These are phyloP conservation scores for Neonectria coccinea DNA, from an alignment of 2,329 filamentous ascomycete species.

Conservation along the genomic window DNA sequence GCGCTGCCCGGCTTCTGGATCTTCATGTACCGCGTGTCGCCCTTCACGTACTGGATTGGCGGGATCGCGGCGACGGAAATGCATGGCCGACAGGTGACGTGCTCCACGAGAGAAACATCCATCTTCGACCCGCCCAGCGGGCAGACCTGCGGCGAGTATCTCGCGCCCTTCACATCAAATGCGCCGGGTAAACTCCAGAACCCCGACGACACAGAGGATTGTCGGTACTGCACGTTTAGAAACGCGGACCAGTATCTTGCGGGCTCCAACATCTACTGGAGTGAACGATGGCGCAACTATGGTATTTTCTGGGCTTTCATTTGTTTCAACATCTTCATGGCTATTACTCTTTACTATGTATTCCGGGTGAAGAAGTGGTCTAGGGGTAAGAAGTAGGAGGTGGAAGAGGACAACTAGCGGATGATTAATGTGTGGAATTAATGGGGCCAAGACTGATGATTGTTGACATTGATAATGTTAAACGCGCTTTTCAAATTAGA, in stretches of 20 bases:
- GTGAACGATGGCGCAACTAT: slow-evolving; percentile 75
- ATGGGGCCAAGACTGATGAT: no score
- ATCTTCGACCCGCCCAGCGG: slow-evolving; percentile 73
- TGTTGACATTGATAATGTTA: no score
- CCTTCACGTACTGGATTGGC: slow-evolving; percentile 76
- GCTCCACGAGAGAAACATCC: slow-evolving; percentile 68
- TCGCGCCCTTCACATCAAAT: slow-evolving; percentile 64
- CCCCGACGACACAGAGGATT: slow-evolving; percentile 64
- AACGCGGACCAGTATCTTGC: slow-evolving; percentile 72
- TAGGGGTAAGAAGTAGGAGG: slow-evolving; percentile 12
- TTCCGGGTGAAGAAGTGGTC: slow-evolving; percentile 63
- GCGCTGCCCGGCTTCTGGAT: slow-evolving; percentile 79
- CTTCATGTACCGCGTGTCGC: slow-evolving; percentile 77
- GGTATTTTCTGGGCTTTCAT: slow-evolving; percentile 77
- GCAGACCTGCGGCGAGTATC: slow-evolving; percentile 73
- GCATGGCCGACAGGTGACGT: slow-evolving; percentile 63
- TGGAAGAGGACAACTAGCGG: not conserved
- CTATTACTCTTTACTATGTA: slow-evolving; percentile 71
- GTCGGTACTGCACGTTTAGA: slow-evolving; percentile 74
- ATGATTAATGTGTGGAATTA: not conserved
- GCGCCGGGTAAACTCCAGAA: slow-evolving; percentile 72
- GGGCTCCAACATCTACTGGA: slow-evolving; percentile 60
- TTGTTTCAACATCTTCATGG: slow-evolving; percentile 70
- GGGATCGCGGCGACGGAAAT: slow-evolving; percentile 77
- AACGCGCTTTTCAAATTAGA: no score